Conservation (phyloP, 2,329 filamentous ascomycete species). For the Didymella sp. region DNA sequence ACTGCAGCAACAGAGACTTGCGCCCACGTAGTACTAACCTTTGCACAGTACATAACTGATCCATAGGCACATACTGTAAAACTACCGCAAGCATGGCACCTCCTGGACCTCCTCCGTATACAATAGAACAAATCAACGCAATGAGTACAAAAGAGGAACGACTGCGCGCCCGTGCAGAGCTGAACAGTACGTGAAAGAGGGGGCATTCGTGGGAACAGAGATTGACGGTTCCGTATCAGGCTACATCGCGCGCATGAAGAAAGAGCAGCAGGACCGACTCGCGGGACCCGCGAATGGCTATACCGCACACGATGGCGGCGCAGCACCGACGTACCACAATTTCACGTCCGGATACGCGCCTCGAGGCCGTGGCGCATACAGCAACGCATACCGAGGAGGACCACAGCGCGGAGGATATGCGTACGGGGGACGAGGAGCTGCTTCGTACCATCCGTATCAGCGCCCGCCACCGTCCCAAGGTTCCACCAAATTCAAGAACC, state of each 20-base stretch:
- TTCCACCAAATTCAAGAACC: constrained; percentile 22
- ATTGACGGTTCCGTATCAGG: constrained; percentile 24
- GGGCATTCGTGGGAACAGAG: neutral
- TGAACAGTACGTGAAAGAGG: constrained; percentile 37
- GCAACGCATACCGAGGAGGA: neutral
- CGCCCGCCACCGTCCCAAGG: constrained; percentile 17
- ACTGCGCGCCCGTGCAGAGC: constrained; percentile 33
- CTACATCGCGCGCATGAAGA: constrained; percentile 33
- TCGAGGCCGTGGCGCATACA: constrained; percentile 9
- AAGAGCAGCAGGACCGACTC: constrained; percentile 25
- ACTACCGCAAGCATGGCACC: constrained; percentile 27
- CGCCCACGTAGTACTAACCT: constrained; percentile 21
- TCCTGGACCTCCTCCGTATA: constrained; percentile 37
- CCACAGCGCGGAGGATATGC: constrained; percentile 21
- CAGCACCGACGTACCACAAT: constrained; percentile 1
- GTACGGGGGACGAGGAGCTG: constrained; percentile 14
- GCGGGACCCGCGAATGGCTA: constrained; percentile 16
- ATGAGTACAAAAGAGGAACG: constrained; percentile 32
- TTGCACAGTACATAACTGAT: constrained; percentile 13
- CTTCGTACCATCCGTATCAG: constrained; percentile 34
- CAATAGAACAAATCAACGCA: constrained; percentile 32
- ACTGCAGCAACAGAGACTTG: constrained; percentile 15
- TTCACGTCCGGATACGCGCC: neutral
- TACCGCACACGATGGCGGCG: constrained; percentile 1
- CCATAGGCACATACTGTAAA: constrained; percentile 9